phyloP scores from a whole-genome alignment of 2,329 filamentous ascomycete species.

The Chalaropsis thielavioides region DNA sequence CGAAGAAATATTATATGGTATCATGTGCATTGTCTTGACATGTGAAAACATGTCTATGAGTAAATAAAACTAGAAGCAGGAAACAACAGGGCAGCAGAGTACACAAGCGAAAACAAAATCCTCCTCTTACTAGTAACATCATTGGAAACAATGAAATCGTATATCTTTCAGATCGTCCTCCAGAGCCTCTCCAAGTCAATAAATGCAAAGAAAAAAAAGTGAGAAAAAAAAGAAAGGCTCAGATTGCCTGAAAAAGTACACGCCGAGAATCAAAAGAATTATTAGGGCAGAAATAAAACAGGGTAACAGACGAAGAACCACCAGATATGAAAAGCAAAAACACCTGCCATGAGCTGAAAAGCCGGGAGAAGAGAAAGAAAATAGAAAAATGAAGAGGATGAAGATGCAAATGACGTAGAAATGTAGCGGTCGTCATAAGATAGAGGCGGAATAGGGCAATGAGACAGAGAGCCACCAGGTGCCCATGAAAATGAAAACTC shows the following conservation, averaged over 20 bases:
- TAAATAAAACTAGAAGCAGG: slow-evolving; percentile 4
- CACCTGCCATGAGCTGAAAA: slow-evolving; percentile 1
- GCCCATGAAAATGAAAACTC: slow-evolving; percentile 11
- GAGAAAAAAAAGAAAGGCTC: background rate
- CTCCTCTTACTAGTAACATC: slow-evolving; percentile 9
- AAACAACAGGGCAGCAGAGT: slow-evolving; percentile 4
- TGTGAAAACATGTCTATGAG: slow-evolving; percentile 15
- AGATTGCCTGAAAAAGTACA: background rate
- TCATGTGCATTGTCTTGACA: slow-evolving; percentile 16
- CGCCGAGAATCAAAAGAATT: background rate
- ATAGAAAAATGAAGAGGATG: slow-evolving; percentile 3
- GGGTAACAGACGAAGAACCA: background rate
- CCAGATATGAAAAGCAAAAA: background rate
- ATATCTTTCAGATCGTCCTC: slow-evolving; percentile 15
- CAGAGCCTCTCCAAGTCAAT: background rate
- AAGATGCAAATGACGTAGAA: slow-evolving; percentile 10
- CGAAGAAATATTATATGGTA: background rate
- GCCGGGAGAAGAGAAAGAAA: slow-evolving; percentile 2
- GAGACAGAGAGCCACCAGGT: background rate
- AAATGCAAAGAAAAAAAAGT: background rate
- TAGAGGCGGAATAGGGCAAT: background rate
- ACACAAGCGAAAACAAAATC: slow-evolving; percentile 7
- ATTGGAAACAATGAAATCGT: slow-evolving; percentile 18
- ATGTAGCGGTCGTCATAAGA: slow-evolving; percentile 9
- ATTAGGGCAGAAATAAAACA: slow-evolving; percentile 1